A percentile compares a stretch with the other conserved stretches of the same genome.
phyloP scores from a whole-genome alignment of 2,329 filamentous ascomycete species.

The Xylaria sp. region DNA sequence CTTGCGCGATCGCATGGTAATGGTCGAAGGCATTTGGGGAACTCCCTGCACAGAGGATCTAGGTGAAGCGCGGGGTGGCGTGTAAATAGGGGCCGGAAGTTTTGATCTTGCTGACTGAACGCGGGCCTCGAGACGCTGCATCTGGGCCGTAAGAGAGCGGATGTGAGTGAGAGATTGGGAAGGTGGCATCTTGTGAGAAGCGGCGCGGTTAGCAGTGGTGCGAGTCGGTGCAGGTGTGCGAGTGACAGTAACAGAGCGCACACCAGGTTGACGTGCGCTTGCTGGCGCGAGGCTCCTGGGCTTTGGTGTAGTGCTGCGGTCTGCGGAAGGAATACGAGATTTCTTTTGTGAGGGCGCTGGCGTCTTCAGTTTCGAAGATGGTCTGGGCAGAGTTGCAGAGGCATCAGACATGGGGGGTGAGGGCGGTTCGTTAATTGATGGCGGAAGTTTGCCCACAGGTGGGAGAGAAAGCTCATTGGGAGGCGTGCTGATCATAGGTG shows the following conservation, averaged over 20 bases:
- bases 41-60: slow-evolving; percentile 60
- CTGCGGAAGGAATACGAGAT: slow-evolving; percentile 66
- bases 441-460: slow-evolving; percentile 65
- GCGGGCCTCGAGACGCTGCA: slow-evolving; percentile 94
- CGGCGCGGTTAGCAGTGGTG: slow-evolving; percentile 57
- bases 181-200: slow-evolving; percentile 63
- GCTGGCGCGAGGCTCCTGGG: slow-evolving; percentile 56
- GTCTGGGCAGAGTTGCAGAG: slow-evolving; percentile 69
- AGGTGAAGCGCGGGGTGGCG: slow-evolving; percentile 84
- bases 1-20: slow-evolving; percentile 76
- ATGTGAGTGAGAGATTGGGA: slow-evolving; percentile 89
- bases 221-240: slow-evolving; percentile 62
- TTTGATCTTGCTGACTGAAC: slow-evolving; percentile 93
- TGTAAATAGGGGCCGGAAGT: slow-evolving; percentile 82
- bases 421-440: slow-evolving; percentile 82
- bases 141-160: slow-evolving; percentile 91
- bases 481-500: slow-evolving; percentile 88
- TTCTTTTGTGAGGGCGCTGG: slow-evolving; percentile 55
- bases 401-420: slow-evolving; percentile 94
- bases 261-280: slow-evolving; percentile 52
- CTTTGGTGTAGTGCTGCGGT: slow-evolving; percentile 66
- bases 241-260: slow-evolving; percentile 61
- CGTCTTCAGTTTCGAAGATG: slow-evolving; percentile 57
- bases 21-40: slow-evolving; percentile 62
- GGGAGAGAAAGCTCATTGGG: slow-evolving; percentile 74